Percentiles rank a stretch among this genome's conserved stretches.
Conservation (phyloP, 139 green algal species). For the Pseudopediastrum boryanum region DNA sequence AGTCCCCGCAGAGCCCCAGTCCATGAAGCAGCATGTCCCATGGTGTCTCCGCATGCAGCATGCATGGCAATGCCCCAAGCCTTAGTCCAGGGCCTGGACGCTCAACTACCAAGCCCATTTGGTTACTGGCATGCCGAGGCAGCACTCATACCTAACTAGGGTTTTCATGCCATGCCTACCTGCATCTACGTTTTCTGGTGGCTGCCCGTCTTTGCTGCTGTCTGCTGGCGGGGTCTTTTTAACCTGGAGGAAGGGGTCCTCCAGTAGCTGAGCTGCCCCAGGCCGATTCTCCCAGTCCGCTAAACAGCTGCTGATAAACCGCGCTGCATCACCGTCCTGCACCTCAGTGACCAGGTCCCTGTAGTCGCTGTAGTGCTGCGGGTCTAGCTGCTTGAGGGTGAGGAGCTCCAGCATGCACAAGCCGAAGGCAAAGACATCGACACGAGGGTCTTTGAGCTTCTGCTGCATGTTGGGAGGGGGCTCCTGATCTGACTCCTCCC, state of each 20-base stretch:
- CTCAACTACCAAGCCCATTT: too few relatives aligned
- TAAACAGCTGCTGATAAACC: constrained; percentile 88
- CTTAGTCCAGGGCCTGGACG: too few relatives aligned
- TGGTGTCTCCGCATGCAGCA: too few relatives aligned
- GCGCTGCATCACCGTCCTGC: constrained; percentile 48
- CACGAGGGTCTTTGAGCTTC: constrained; percentile 42
- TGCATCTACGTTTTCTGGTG: too few relatives aligned
- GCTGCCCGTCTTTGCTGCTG: too few relatives aligned
- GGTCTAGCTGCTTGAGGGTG: constrained; percentile 80
- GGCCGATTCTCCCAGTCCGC: constrained; percentile 59
- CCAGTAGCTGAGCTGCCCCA: constrained; percentile 80
- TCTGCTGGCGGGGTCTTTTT: constrained; percentile 28
- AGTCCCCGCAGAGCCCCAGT: too few relatives aligned
- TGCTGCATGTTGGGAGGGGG: constrained; percentile 26
- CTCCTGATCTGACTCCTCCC: constrained; percentile 40
- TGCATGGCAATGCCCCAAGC: too few relatives aligned
- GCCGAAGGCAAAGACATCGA: constrained; percentile 98
- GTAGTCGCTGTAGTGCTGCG: constrained; percentile 55
- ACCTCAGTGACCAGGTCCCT: constrained; percentile 35
- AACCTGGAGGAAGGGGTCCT: constrained; percentile 77
- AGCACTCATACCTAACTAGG: too few relatives aligned
- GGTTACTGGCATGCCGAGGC: too few relatives aligned
- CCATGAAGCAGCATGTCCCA: too few relatives aligned
- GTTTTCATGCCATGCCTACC: too few relatives aligned
- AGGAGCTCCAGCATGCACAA: constrained; percentile 97